Conservation (phyloP, 345 rosid genomes). For the Populus davidiana region DNA sequence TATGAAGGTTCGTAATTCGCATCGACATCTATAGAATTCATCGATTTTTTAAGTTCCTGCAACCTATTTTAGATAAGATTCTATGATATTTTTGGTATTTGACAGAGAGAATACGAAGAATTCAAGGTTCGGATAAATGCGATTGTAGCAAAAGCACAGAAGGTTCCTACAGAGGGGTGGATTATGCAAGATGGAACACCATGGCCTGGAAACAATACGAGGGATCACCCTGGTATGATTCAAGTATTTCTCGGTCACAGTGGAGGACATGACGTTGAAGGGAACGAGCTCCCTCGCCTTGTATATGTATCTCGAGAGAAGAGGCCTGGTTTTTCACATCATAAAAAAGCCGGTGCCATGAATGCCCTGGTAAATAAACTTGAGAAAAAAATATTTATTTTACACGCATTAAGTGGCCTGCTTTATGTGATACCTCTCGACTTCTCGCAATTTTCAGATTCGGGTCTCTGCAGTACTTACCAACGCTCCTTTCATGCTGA, state of each 20-base stretch:
- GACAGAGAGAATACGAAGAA: conserved; percentile 94
- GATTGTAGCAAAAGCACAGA: conserved; percentile 76
- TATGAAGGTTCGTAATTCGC: conserved; percentile 64
- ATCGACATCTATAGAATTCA: neutral
- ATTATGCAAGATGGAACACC: conserved; percentile 98
- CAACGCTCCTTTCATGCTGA: conserved; percentile 40
- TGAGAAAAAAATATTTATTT: neutral
- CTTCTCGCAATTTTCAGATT: conserved; percentile 19
- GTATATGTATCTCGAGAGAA: conserved; percentile 38
- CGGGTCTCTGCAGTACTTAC: conserved; percentile 34
- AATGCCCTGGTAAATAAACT: conserved; percentile 64
- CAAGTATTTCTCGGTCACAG: conserved; percentile 37
- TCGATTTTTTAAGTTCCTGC: neutral
- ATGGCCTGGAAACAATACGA: conserved; percentile 99
- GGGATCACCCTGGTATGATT: conserved; percentile 98
- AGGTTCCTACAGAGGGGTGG: conserved; percentile 88
- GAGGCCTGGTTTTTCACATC: conserved; percentile 41
- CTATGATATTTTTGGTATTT: conserved; percentile 9
- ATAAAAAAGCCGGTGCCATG: conserved; percentile 99
- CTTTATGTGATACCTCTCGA: neutral
- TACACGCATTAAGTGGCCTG: neutral
- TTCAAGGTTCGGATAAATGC: conserved; percentile 90
- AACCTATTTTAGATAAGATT: conserved; percentile 1
- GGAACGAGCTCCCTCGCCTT: conserved; percentile 36
- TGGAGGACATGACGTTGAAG: conserved; percentile 35